Percentiles rank a stretch among this genome's conserved stretches.
These are phyloP conservation scores for Paramecium bursaria DNA, from an alignment of 73 alveolate genomes.

Conservation along the genomic window DNA sequence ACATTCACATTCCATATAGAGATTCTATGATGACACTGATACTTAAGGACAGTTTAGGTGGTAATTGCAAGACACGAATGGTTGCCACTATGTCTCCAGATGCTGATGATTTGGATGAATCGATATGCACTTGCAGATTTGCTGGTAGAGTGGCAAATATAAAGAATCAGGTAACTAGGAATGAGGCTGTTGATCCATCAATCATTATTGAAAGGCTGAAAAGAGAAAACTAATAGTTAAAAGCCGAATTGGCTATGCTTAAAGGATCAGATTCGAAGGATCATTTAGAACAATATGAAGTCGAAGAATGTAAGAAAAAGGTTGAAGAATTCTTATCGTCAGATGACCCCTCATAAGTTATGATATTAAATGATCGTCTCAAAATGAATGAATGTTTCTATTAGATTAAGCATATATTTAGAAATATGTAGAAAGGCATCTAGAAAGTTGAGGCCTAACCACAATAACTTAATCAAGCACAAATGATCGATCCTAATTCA, in stretches of 20 bases:
- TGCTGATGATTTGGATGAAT: conserved; percentile 89
- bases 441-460: conserved; percentile 22
- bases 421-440: conserved; percentile 76
- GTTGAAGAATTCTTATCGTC: conserved; percentile 89
- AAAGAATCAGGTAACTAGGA: conserved; percentile 92
- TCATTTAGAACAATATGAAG: conserved; percentile 88
- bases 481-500: conserved; percentile 40
- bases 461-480: conserved; percentile 41
- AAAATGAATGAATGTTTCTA: conserved; percentile 95
- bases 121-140: conserved; percentile 92
- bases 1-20: conserved; percentile 95
- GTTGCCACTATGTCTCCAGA: conserved; percentile 94
- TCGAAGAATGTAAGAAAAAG: conserved; percentile 90
- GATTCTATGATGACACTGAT: conserved; percentile 96
- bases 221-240: conserved; percentile 95
- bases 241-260: conserved; percentile 94
- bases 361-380: conserved; percentile 91
- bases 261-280: conserved; percentile 93
- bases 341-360: conserved; percentile 83
- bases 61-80: conserved; percentile 98
- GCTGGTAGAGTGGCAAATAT: conserved; percentile 98
- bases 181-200: conserved; percentile 98
- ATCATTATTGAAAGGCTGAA: conserved; percentile 94
- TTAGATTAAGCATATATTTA: conserved; percentile 85
- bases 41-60: conserved; percentile 96